Evolutionary conservation across 106 monocot species (phyloP).

Genomic region (Posidonia australis): DNA sequence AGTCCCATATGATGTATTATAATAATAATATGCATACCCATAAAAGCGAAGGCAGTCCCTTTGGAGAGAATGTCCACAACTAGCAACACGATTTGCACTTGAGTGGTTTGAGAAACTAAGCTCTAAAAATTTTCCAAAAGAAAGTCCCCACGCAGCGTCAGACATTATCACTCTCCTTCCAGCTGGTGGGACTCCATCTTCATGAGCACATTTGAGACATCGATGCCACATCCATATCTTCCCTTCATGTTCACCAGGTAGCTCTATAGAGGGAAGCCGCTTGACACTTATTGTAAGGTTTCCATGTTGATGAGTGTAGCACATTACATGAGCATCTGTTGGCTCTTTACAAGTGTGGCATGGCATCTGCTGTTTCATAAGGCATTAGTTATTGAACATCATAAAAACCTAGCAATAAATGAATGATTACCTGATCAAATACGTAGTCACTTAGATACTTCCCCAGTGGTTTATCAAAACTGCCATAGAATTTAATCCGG

Average conservation of each 20-base stretch:
- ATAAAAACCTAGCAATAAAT: background rate
- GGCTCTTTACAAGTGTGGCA: conserved; percentile 65
- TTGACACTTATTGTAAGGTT: conserved; percentile 68
- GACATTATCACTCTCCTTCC: conserved; percentile 86
- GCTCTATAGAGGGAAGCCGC: conserved; percentile 35
- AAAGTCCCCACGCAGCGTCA: conserved; percentile 88
- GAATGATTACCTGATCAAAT: conserved; percentile 73
- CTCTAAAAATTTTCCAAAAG: conserved; percentile 98
- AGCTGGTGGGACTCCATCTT: conserved; percentile 71
- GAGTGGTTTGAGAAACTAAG: conserved; percentile 85
- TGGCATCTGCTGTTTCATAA: conserved; percentile 27
- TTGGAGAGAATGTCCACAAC: conserved; percentile 93
- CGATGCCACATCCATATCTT: conserved; percentile 99
- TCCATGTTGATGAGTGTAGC: conserved; percentile 79
- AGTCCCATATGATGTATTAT: background rate
- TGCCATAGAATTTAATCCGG: conserved; percentile 90
- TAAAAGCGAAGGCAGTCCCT: conserved; percentile 90
- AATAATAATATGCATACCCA: conserved; percentile 38
- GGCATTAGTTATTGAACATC: background rate
- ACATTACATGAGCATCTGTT: conserved; percentile 58
- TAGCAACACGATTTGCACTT: conserved; percentile 77
- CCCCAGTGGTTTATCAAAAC: conserved; percentile 88
- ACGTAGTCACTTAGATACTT: conserved; percentile 74
- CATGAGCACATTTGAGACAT: conserved; percentile 59
- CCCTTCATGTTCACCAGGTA: conserved; percentile 73